Evolutionary conservation across 2,329 filamentous ascomycete species (phyloP).

Genomic region (Diaporthe citriasiana): DNA sequence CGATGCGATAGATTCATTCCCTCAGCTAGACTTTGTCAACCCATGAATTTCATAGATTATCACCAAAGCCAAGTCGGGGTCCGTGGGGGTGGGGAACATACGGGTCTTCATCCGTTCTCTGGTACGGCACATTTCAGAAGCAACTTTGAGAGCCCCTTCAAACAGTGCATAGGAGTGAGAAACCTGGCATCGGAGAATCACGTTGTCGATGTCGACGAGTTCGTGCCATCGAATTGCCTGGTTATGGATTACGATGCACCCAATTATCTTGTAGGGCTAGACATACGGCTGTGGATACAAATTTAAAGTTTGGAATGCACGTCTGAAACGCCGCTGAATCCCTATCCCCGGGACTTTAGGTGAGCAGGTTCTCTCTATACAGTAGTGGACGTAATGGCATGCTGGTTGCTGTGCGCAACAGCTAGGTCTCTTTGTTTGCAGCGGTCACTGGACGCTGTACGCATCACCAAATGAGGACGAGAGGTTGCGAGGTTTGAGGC

Average conservation of each 20-base stretch:
- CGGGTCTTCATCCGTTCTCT: conserved; percentile 6
- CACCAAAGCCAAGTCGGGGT: neutral
- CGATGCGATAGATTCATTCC: neutral
- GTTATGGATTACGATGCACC: neutral
- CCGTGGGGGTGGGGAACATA: conserved; percentile 23
- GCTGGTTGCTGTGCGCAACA: neutral
- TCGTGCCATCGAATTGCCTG: neutral
- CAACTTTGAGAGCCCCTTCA: conserved; percentile 20
- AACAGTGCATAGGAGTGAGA: neutral
- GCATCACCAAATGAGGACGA: neutral
- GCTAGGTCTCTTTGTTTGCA: neutral
- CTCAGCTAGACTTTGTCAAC: neutral
- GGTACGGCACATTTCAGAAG: neutral
- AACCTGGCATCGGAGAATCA: neutral
- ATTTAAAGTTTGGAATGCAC: neutral
- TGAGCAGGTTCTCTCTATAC: neutral
- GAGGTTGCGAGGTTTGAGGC: conserved; percentile 4
- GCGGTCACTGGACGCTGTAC: neutral
- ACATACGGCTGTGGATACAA: neutral
- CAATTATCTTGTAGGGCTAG: neutral
- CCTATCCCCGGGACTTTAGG: neutral
- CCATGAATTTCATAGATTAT: neutral
- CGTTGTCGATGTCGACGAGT: neutral
- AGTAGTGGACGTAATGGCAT: neutral
- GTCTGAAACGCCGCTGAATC: neutral